Evolutionary conservation across 495 filamentous ascomycete genomes (phyloP).

Genomic region (Penicillium steckii): DNA sequence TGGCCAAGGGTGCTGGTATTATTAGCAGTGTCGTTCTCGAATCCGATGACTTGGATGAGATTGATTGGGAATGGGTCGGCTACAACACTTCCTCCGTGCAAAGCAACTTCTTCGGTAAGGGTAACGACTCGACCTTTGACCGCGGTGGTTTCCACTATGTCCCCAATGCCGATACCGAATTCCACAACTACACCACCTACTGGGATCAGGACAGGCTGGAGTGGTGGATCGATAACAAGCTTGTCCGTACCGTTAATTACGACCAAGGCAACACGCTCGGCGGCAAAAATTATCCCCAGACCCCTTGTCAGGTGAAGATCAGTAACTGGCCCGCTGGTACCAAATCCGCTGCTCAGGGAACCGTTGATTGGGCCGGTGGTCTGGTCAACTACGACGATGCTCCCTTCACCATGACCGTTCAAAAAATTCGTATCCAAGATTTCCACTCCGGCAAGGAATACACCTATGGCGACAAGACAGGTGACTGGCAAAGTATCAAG

Average conservation of each 20-base stretch:
- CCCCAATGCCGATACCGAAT: conserved; percentile 59
- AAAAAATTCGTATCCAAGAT: conserved; percentile 37
- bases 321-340: conserved; percentile 81
- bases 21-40: conserved; percentile 84
- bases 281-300: conserved; percentile 80
- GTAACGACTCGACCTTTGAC: conserved; percentile 67
- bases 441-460: conserved; percentile 41
- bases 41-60: conserved; percentile 90
- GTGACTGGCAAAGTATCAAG: conserved; percentile 37
- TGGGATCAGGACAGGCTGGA: conserved; percentile 76
- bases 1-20: conserved; percentile 69
- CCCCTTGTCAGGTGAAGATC: conserved; percentile 78
- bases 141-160: conserved; percentile 67
- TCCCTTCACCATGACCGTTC: conserved; percentile 72
- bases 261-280: conserved; percentile 48
- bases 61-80: conserved; percentile 76
- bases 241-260: conserved; percentile 64
- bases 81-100: conserved; percentile 63
- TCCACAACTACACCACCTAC: conserved; percentile 86
- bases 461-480: conserved; percentile 34
- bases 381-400: conserved; percentile 61
- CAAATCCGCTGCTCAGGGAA: conserved; percentile 52
- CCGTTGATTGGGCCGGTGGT: conserved; percentile 46
- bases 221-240: conserved; percentile 75
- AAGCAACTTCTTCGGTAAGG: conserved; percentile 94